Base-by-base conservation (phyloP, 2,329 filamentous ascomycete species). In the Alternaria longipes region DNA sequence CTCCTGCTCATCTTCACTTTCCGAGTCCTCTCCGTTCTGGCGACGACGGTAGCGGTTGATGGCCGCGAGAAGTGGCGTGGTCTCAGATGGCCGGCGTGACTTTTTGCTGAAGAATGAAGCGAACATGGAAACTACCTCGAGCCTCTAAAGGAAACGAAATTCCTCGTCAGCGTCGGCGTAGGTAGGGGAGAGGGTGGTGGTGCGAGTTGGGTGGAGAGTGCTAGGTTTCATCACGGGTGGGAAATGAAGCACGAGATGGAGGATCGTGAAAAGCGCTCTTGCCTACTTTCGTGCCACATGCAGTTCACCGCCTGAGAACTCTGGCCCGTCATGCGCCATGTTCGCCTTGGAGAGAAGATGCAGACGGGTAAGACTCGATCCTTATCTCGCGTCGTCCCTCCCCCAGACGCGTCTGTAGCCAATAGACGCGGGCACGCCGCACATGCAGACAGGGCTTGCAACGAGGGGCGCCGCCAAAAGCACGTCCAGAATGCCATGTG, bases 11-110 rank as follows among this genome's bases (percentile, higher is more conserved):
- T 70, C 63, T 44, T 73, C 69, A 36, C 64, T 65, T 36, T 66
- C 67, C 24, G 64, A 66, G 6, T 68, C 55, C 20, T 71, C 62
- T 54, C 68, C 69, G 63, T 69, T 59, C 24, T 68, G 66, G 62
- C 69, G 71, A 54, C 57, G 63, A 62, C 73, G 78, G 63, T 73
- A 74, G 50, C 65, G 63, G 54, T 64, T 65, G 49, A 77, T 64
- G 32, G 75, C 74, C 26, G 75, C 68, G 45, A 78, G 72, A 26
- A 78, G 73, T 55, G 78, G 78, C 56, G 77, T 78, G 30, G 71
- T 71, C 68, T 80, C 77, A 9, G 72, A 71, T 18, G 64, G 65
- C 51, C 66, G 68, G 65, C 68, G 67, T 65, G 73, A 72, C 47
- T 68, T 74, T 38, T 71, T 68, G 59, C 70, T 66, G 69, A 79